Evolutionary conservation across 345 rosid species (phyloP).

Genomic region (Abelmoschus esculentus): DNA sequence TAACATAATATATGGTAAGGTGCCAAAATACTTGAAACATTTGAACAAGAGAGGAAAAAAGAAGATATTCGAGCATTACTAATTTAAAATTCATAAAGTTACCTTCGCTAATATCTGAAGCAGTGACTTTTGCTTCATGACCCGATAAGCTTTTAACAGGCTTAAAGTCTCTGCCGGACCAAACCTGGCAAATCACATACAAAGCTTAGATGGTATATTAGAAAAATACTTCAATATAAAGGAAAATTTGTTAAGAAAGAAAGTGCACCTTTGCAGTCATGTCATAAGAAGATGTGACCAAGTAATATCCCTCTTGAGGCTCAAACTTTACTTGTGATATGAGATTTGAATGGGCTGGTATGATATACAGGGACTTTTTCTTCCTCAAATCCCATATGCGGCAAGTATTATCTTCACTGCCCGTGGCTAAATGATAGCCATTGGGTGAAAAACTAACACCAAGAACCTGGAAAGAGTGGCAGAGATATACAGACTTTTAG

Average conservation of each 20-base stretch:
- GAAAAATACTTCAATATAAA: conserved; percentile 4
- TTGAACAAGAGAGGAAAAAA: too few species aligned
- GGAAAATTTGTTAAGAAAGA: not conserved
- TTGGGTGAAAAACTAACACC: conserved; percentile 86
- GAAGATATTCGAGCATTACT: not conserved
- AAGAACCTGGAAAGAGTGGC: conserved; percentile 49
- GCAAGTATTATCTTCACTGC: conserved; percentile 93
- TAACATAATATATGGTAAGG: not conserved
- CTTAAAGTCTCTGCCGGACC: conserved; percentile 90
- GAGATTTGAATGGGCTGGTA: conserved; percentile 94
- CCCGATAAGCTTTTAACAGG: conserved; percentile 68
- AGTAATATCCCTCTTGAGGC: conserved; percentile 90
- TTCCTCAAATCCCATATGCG: conserved; percentile 94
- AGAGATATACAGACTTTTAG: conserved; percentile 9
- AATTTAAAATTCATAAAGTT: conserved; percentile 7
- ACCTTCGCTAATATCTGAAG: conserved; percentile 58
- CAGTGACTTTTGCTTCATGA: conserved; percentile 78
- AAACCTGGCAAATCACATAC: conserved; percentile 42
- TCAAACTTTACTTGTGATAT: conserved; percentile 87
- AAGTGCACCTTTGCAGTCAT: conserved; percentile 69
- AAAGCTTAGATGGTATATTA: conserved; percentile 11
- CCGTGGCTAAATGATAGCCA: conserved; percentile 94
- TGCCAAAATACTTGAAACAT: not conserved
- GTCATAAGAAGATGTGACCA: conserved; percentile 93
- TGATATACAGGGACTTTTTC: conserved; percentile 64